Evolutionary conservation across 495 filamentous ascomycete species (phyloP).

Genomic region (Terfezia claveryi): DNA sequence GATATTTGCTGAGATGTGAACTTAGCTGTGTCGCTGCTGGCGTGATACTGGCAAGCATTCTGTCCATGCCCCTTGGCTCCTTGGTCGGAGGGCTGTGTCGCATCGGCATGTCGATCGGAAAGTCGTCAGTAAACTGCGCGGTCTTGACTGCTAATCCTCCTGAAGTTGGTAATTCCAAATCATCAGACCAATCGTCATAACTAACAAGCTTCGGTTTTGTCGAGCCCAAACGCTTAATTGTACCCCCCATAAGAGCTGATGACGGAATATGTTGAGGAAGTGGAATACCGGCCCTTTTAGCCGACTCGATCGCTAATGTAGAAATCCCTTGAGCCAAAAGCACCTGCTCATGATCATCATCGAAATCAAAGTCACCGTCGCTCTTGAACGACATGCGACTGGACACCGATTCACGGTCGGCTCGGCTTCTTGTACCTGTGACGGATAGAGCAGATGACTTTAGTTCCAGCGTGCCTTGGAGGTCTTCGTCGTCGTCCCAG

Average conservation of each 20-base stretch:
- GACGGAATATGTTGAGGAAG: conserved; percentile 75
- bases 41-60: conserved; percentile 12
- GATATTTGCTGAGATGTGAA: conserved; percentile 32
- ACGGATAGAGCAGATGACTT: conserved; percentile 10
- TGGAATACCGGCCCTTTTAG: conserved; percentile 73
- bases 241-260: conserved; percentile 81
- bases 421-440: conserved; percentile 14
- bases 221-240: conserved; percentile 76
- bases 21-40: conserved; percentile 25
- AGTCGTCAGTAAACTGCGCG: conserved; percentile 31
- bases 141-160: conserved; percentile 11
- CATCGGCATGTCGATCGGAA: conserved; percentile 30
- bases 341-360: conserved; percentile 11
- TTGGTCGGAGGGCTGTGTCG: neutral
- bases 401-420: conserved; percentile 18
- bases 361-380: conserved; percentile 15
- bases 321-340: neutral
- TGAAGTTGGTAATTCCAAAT: conserved; percentile 54
- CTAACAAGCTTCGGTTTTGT: conserved; percentile 50
- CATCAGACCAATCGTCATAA: conserved; percentile 80
- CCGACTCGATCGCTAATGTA: conserved; percentile 50
- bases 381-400: conserved; percentile 19
- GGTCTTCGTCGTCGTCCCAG: conserved; percentile 21
- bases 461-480: conserved; percentile 13
- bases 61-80: conserved; percentile 17